Conservation (phyloP, 2,329 filamentous ascomycete genomes). For the Aschersonia sp. region DNA sequence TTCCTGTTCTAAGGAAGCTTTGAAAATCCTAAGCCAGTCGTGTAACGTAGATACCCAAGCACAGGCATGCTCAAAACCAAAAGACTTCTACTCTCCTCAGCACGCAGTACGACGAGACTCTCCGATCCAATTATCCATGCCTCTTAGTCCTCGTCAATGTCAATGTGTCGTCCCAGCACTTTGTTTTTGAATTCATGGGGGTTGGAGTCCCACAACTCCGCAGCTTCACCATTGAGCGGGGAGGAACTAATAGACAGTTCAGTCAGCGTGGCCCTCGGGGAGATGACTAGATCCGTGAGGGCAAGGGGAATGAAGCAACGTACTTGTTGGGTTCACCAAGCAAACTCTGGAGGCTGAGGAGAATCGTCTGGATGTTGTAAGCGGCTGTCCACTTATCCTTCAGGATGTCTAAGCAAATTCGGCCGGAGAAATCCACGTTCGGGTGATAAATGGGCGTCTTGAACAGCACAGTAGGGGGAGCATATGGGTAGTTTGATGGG, state of each 20-base stretch:
- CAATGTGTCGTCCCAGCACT: conserved; percentile 46
- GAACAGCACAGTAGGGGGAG: conserved; percentile 82
- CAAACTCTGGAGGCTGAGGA: conserved; percentile 86
- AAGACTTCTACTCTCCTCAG: no score
- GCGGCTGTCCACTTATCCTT: conserved; percentile 99
- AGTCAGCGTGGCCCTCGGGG: neutral
- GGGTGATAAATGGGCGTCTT: conserved; percentile 99
- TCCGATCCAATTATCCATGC: no score
- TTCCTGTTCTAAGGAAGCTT: no score
- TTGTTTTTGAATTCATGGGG: conserved; percentile 74
- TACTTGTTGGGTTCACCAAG: conserved; percentile 98
- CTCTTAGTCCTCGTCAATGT: conserved; percentile 46
- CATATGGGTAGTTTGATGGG: conserved; percentile 84
- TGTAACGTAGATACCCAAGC: no score
- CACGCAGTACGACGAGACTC: no score
- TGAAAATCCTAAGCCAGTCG: no score
- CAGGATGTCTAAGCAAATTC: conserved; percentile 94
- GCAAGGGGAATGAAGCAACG: conserved; percentile 19
- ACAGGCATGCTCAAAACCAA: no score
- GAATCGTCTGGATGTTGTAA: conserved; percentile 88
- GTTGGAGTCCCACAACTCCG: conserved; percentile 89
- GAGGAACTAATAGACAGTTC: conserved; percentile 48
- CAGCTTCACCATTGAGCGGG: conserved; percentile 89
- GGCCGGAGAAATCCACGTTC: conserved; percentile 92
- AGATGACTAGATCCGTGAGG: neutral